Conservation (phyloP, 2,329 filamentous ascomycete genomes). For the Hypoxylon sp. region DNA sequence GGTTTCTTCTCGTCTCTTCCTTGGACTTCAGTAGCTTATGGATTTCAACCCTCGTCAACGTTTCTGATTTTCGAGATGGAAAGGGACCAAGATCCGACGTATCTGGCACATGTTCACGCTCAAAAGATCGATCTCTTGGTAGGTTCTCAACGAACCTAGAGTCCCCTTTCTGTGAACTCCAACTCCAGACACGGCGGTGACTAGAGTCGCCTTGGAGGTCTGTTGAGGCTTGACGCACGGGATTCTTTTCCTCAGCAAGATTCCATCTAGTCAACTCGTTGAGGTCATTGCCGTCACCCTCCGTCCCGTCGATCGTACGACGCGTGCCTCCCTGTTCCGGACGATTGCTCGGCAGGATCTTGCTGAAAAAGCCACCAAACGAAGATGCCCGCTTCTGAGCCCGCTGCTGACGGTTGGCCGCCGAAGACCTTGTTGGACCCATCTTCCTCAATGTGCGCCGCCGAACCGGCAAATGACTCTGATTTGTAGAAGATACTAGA, state of each 20-base stretch:
- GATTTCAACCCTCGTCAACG: constrained; percentile 41
- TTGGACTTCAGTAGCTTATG: constrained; percentile 46
- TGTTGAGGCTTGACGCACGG: background rate
- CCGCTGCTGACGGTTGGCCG: constrained; percentile 8
- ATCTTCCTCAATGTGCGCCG: constrained; percentile 32
- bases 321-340: constrained; percentile 66
- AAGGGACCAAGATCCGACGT: constrained; percentile 6
- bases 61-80: constrained; percentile 31
- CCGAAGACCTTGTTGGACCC: constrained; percentile 34
- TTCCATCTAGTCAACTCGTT: constrained; percentile 52
- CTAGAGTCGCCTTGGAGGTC: constrained; percentile 13
- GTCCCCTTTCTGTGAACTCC: constrained; percentile 40
- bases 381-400: constrained; percentile 51
- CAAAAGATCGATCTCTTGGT: constrained; percentile 21
- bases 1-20: constrained; percentile 57
- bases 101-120: constrained; percentile 18
- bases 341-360: constrained; percentile 64
- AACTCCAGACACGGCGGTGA: constrained; percentile 35
- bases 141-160: constrained; percentile 36
- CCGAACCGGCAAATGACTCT: constrained; percentile 28
- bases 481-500: constrained; percentile 22
- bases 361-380: constrained; percentile 60
- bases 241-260: constrained; percentile 46
- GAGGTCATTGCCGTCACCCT: constrained; percentile 46
- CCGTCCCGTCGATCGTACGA: constrained; percentile 50